Evolutionary conservation across 495 filamentous ascomycete species (phyloP).

Genomic region (Chaetomium cochliodes): DNA sequence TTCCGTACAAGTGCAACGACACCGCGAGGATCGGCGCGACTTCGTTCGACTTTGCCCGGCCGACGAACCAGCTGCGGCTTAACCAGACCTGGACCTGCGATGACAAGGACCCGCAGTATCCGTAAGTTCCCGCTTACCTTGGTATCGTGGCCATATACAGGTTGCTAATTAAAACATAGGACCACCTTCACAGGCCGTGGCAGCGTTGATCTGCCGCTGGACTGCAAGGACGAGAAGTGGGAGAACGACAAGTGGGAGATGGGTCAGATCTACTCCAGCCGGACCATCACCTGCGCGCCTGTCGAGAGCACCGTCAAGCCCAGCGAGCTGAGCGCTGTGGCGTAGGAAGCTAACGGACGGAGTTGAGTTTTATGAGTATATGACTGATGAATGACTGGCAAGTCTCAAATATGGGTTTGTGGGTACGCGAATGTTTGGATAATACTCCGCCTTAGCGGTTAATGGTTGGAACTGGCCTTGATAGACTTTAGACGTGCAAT

Average conservation of each 20-base stretch:
- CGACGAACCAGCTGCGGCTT: constrained; percentile 34
- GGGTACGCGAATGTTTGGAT: neutral
- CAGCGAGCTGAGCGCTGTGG: constrained; percentile 37
- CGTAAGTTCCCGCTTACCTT: constrained; percentile 32
- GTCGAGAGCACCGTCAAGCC: constrained; percentile 34
- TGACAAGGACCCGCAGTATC: constrained; percentile 38
- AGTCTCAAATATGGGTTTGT: neutral
- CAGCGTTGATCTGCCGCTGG: constrained; percentile 33
- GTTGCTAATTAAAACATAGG: constrained; percentile 26
- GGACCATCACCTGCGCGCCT: constrained; percentile 36
- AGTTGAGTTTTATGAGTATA: neutral
- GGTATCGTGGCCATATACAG: neutral
- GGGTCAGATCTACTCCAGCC: constrained; percentile 43
- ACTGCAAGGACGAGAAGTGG: constrained; percentile 38
- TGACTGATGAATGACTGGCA: constrained; percentile 6
- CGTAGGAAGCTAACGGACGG: constrained; percentile 23
- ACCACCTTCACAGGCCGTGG: constrained; percentile 41
- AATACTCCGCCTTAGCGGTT: neutral
- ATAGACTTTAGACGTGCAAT: no score
- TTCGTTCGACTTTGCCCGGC: constrained; percentile 40
- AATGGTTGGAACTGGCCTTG: no score
- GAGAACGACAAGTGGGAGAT: constrained; percentile 44
- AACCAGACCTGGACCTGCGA: constrained; percentile 48
- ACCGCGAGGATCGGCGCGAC: constrained; percentile 18
- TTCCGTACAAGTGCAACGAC: constrained; percentile 39